Evolutionary conservation across 176 grass and related monocot species (phyloP).

Genomic region (Saccharum officinarum): DNA sequence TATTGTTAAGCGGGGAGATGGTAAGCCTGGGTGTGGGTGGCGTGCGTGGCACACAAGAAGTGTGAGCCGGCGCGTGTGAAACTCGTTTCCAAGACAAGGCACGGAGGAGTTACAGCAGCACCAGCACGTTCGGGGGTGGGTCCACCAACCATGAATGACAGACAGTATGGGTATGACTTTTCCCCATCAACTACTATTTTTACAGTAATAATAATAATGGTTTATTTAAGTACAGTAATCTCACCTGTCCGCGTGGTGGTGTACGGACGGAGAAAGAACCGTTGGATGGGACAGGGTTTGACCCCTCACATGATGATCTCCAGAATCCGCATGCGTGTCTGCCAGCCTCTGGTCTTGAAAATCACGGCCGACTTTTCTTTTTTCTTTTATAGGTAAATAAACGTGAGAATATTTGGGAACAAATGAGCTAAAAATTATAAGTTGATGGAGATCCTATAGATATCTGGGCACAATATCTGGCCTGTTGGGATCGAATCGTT

Average conservation of each 20-base stretch:
- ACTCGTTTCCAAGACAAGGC: neutral
- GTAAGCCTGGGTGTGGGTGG: no score
- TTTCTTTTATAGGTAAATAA: no score
- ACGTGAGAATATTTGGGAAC: no score
- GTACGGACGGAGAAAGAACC: slow-evolving; percentile 28
- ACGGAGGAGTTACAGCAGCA: neutral
- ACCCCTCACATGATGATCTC: neutral
- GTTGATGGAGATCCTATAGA: no score
- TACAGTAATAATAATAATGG: no score
- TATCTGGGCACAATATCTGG: no score
- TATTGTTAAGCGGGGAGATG: no score
- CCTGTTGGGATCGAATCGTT: no score
- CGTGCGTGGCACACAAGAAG: neutral
- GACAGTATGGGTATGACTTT: neutral
- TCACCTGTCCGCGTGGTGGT: neutral
- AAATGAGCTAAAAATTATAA: no score
- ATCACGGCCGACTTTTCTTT: no score
- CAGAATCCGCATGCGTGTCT: slow-evolving; percentile 1
- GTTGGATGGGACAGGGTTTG: slow-evolving; percentile 28
- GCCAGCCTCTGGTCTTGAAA: neutral
- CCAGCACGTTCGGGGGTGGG: neutral
- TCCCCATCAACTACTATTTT: neutral
- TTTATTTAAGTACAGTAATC: no score
- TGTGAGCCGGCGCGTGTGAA: neutral
- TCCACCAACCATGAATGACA: neutral